A percentile compares a stretch with the other conserved stretches of the same genome.
phyloP scores from a whole-genome alignment of 768 basidiomycete species.

The Suillus occidentalis region DNA sequence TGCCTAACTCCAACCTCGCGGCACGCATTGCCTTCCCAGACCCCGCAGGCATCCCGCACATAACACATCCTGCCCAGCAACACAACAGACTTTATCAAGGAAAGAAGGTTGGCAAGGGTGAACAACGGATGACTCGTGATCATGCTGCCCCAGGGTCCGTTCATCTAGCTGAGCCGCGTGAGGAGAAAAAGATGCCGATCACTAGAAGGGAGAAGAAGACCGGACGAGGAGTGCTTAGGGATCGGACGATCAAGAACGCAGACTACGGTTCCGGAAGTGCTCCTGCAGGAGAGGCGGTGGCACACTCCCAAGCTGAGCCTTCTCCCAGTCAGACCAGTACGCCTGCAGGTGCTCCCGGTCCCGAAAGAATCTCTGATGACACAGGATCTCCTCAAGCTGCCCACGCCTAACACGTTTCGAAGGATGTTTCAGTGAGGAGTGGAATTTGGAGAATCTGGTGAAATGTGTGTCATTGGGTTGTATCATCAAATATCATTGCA shows the following conservation, averaged over 20 bases:
- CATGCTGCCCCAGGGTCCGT: constrained; percentile 1
- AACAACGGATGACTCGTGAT: background rate
- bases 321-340: constrained; percentile 14
- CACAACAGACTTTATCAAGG: constrained; percentile 25
- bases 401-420: constrained; percentile 1
- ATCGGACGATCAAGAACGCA: constrained; percentile 23
- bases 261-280: constrained; percentile 27
- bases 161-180: background rate
- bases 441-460: background rate
- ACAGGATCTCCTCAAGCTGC: background rate
- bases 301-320: constrained; percentile 10
- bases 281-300: background rate
- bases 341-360: constrained; percentile 11
- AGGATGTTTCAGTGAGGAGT: background rate
- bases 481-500: background rate
- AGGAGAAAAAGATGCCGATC: background rate
- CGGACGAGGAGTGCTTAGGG: constrained; percentile 5
- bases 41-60: constrained; percentile 20
- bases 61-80: constrained; percentile 32
- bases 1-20: constrained; percentile 27
- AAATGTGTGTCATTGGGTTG: background rate
- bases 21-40: constrained; percentile 16
- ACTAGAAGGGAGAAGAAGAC: constrained; percentile 1
- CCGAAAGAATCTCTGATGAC: constrained; percentile 11
- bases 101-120: background rate